Evolutionary conservation across 768 basidiomycete species (phyloP), one percentile per base, ranked within the genome.

Genomic region (Clitopilus passeckerianus): DNA sequence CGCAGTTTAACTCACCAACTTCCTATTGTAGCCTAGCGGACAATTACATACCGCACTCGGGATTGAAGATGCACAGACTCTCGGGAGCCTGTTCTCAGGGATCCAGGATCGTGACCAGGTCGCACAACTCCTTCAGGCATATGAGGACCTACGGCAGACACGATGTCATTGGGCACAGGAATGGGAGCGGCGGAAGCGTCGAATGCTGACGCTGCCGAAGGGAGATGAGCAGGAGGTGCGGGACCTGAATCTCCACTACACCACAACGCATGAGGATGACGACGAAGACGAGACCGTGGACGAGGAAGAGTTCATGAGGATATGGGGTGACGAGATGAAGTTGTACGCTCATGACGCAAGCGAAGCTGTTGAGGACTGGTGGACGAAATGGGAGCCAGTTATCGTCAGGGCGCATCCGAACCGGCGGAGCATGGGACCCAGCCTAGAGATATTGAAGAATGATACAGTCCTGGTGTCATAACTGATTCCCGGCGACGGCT

Each of bases 341-440:
- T 63, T 86, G 60, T 83, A 79, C 57, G 70, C 72, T 14, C 80
- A 85, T 63, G 79, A 84, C 62, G 77, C 84, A 8, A 75, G 72
- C 37, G 85, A 87, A 52, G 74, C 77, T 54, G 86, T 82, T 22
- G 84, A 84, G 35, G 83, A 86, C 64, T 87, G 84, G 84, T 87
- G 84, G 84, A 75, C 80, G 10, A 81, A 79, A 62, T 79, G 75
- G 73, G 77, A 75, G 1, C 62, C 67, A 18, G 60, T 72, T 10
- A 66, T 77, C 35, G 66, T 68, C 50, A 64, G 67, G 46, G 65
- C 63, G 34, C 66, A 61, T 59, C 58, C 54, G 24, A 60, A 61
- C 44, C 37, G 62, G 27, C 55, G 58, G 53, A 61, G 58, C 18
- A 37, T 66, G 44, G 58, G 55, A 30, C 60, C 61, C 52, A 65